Percentiles rank a stretch among this genome's conserved stretches.
These are phyloP conservation scores for Candida pseudoviswanathii DNA, from an alignment of 1,139 yeast genomes.

Conservation along the genomic window DNA sequence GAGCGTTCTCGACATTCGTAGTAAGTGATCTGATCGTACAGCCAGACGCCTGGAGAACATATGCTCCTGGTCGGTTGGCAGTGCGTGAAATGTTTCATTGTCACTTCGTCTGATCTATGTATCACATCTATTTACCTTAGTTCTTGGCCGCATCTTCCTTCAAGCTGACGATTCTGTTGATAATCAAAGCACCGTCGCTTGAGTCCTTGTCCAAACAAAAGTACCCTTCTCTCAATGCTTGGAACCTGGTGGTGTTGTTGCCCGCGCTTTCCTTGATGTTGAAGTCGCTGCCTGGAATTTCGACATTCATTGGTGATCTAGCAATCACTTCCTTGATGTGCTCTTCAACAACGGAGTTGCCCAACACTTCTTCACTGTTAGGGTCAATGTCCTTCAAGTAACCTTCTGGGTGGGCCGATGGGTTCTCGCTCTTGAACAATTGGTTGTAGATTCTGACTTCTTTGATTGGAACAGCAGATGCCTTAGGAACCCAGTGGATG, in stretches of 20 bases:
- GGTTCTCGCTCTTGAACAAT: slow-evolving; percentile 89
- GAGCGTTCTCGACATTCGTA: too few relatives aligned
- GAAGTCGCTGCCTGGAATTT: slow-evolving; percentile 66
- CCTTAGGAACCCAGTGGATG: slow-evolving; percentile 94
- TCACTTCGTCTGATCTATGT: background rate
- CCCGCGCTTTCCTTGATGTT: slow-evolving; percentile 62
- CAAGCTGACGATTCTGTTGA: slow-evolving; percentile 88
- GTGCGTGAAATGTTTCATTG: too few relatives aligned
- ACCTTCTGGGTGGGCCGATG: slow-evolving; percentile 85
- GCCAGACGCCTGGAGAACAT: too few relatives aligned
- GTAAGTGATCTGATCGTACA: too few relatives aligned
- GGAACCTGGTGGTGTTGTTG: slow-evolving; percentile 93
- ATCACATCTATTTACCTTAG: background rate
- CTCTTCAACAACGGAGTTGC: slow-evolving; percentile 74
- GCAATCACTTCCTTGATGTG: slow-evolving; percentile 69
- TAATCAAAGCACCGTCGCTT: slow-evolving; percentile 58
- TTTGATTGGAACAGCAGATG: slow-evolving; percentile 54
- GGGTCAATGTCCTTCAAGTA: slow-evolving; percentile 81
- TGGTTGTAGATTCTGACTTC: slow-evolving; percentile 90
- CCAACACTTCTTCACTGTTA: slow-evolving; percentile 69
- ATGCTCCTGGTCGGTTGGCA: too few relatives aligned
- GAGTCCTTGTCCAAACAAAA: slow-evolving; percentile 89
- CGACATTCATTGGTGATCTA: slow-evolving; percentile 78
- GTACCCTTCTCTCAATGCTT: slow-evolving; percentile 95
- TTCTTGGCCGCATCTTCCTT: slow-evolving; percentile 58